These are phyloP conservation scores for Kazachstania psychrophila DNA, from an alignment of 805 yeast genomes.

Conservation along the genomic window DNA sequence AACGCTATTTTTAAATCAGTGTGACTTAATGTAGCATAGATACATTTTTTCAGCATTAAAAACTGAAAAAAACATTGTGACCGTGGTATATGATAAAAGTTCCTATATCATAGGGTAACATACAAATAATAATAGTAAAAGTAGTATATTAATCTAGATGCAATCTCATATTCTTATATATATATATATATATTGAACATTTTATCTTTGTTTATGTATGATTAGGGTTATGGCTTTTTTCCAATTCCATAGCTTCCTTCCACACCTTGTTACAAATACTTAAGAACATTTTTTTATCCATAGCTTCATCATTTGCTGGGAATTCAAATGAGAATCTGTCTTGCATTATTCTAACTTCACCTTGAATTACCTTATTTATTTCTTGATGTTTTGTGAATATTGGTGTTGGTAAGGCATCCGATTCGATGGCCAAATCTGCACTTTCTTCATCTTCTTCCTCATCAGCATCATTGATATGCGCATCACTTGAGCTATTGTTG, in stretches of 20 bases:
- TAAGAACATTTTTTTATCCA: conserved; percentile 27
- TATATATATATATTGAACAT: neutral
- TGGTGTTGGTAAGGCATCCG: conserved; percentile 16
- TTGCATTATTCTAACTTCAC: conserved; percentile 21
- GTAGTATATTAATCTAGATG: too few species aligned
- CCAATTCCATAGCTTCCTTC: conserved; percentile 19
- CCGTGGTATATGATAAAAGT: too few species aligned
- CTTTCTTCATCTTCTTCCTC: conserved; percentile 13
- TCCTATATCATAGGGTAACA: too few species aligned
- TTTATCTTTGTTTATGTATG: neutral
- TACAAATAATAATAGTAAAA: too few species aligned
- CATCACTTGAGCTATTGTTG: neutral
- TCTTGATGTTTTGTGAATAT: conserved; percentile 6
- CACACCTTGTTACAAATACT: conserved; percentile 29
- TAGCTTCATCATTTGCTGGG: conserved; percentile 8
- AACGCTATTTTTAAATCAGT: too few species aligned
- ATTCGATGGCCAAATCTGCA: conserved; percentile 24
- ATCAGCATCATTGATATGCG: neutral
- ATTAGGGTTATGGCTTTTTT: neutral
- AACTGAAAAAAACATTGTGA: too few species aligned
- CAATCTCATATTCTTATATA: too few species aligned
- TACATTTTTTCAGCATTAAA: too few species aligned
- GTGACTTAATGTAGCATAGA: too few species aligned
- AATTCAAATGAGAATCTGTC: conserved; percentile 25
- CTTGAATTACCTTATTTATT: conserved; percentile 6